phyloP scores from a whole-genome alignment of 2,329 filamentous ascomycete species.

The Trichoderma aggressivum region DNA sequence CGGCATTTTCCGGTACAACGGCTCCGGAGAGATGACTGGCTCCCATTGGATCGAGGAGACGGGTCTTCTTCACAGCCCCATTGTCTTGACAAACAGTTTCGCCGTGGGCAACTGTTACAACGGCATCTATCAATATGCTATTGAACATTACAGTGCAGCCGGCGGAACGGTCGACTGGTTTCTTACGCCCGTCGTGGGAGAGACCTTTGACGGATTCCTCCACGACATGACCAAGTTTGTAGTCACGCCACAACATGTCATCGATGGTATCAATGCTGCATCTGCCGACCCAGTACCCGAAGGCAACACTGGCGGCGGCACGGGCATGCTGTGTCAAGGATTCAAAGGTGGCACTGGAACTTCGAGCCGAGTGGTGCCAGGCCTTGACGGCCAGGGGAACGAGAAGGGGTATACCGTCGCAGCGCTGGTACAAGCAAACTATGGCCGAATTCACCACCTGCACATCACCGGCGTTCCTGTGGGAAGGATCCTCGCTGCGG shows the following conservation, averaged over 20 bases:
- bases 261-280: conserved; percentile 50
- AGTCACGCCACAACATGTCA: conserved; percentile 49
- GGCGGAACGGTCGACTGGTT: conserved; percentile 48
- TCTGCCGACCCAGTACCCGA: conserved; percentile 50
- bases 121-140: conserved; percentile 52
- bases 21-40: conserved; percentile 57
- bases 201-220: conserved; percentile 58
- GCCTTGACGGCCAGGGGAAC: conserved; percentile 29
- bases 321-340: conserved; percentile 59
- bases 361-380: conserved; percentile 44
- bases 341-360: conserved; percentile 63
- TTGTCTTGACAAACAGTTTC: conserved; percentile 57
- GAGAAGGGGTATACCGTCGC: conserved; percentile 51
- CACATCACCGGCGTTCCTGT: conserved; percentile 56
- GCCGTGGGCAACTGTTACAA: conserved; percentile 45
- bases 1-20: conserved; percentile 55
- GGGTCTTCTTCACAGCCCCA: conserved; percentile 52
- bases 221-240: conserved; percentile 53
- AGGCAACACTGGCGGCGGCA: conserved; percentile 60
- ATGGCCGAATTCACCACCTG: conserved; percentile 53
- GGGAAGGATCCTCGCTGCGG: conserved; percentile 46
- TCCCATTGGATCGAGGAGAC: conserved; percentile 57
- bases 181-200: conserved; percentile 52
- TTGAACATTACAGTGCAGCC: conserved; percentile 40
- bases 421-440: conserved; percentile 60